A percentile compares a stretch with the other conserved stretches of the same genome.
These are phyloP conservation scores for Carex sylvatica DNA, from an alignment of 202 grass and related monocot species.

Conservation along the genomic window DNA sequence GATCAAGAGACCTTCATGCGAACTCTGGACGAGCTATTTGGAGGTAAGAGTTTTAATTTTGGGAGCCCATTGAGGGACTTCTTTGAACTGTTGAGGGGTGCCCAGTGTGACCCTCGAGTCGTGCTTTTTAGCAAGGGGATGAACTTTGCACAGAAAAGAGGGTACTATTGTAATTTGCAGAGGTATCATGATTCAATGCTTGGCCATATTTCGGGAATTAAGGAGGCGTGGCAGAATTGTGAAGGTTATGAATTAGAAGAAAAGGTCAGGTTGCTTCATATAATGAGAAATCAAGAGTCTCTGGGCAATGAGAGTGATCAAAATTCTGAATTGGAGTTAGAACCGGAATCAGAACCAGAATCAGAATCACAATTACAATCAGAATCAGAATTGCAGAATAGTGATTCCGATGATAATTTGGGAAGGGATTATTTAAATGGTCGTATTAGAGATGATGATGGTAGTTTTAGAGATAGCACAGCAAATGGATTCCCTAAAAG, in stretches of 20 bases:
- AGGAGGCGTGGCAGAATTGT: slow-evolving; percentile 34
- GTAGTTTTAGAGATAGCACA: not conserved
- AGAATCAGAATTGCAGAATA: slow-evolving; percentile 29
- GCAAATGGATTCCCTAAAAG: slow-evolving; percentile 1
- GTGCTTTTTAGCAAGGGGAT: slow-evolving; percentile 29
- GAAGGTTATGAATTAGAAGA: slow-evolving; percentile 37
- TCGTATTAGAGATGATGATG: not conserved
- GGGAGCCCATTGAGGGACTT: slow-evolving; percentile 22
- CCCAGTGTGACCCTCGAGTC: slow-evolving; percentile 32
- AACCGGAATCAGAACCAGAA: slow-evolving; percentile 12
- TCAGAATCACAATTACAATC: not conserved
- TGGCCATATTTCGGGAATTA: slow-evolving; percentile 22
- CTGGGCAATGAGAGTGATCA: slow-evolving; percentile 31
- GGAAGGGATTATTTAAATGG: slow-evolving; percentile 12
- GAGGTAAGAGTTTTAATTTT: slow-evolving; percentile 36
- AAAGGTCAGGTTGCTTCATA: slow-evolving; percentile 35
- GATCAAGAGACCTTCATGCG: slow-evolving; percentile 32
- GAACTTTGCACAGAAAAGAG: slow-evolving; percentile 29
- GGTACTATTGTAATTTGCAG: slow-evolving; percentile 25
- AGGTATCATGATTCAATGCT: slow-evolving; percentile 42
- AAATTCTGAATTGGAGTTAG: slow-evolving; percentile 16
- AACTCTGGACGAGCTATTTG: slow-evolving; percentile 32
- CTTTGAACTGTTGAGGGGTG: slow-evolving; percentile 29
- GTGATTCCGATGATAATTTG: slow-evolving; percentile 20
- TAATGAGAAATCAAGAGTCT: slow-evolving; percentile 35